Base-by-base conservation (phyloP, 352 stramenopile genomes). In the Peronospora destructor region DNA sequence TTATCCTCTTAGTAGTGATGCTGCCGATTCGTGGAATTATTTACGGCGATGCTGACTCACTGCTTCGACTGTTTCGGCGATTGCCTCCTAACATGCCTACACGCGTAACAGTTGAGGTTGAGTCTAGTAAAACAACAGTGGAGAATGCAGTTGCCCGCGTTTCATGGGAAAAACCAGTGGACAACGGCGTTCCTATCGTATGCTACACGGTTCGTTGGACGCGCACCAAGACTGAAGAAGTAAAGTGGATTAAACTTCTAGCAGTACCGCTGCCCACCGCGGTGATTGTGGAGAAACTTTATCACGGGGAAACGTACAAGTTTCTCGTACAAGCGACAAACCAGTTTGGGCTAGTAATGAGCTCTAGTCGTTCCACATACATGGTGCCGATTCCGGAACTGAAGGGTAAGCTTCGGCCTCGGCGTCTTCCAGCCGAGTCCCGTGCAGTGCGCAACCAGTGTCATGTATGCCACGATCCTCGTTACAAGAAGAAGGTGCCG, bases 191-290 rank as follows among this genome's bases (percentile, higher is more conserved):
- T 0, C 53, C 71, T 13, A 92, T 92, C 34, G 82, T 92, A 5
- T 91, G 77, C 53, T 92, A 92, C 64, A 83, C 66, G 12, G 78
- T 91, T 6, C 77, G 82, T 19, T 92, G 75, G 76, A 91, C 79
- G 12, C 79, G 73, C 3, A 71, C 72, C 6, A 86, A 85, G 55
- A 90, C 68, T 1, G 80, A 89, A 48, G 79, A 87, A 41, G 60
- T 82, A 4, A 84, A 86, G 54, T 92, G 77, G 67, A 59, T 88
- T 36, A 89, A 89, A 44, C 49, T 92, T 33, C 62, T 85, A 2
- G 64, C 76, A 4, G 52, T 87, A 3, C 78, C 78, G 10, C 56
- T 90, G n/a, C 80, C 82, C 2, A 87, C 74, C 1, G 73, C 53
- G 6, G 76, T 85, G 35, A 61, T 43, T 0, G 58, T 91, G 34